A percentile compares a stretch with the other conserved stretches of the same genome.
Conservation (phyloP, 1,284 basidiomycete species). For the Irpex rosettiformis region DNA sequence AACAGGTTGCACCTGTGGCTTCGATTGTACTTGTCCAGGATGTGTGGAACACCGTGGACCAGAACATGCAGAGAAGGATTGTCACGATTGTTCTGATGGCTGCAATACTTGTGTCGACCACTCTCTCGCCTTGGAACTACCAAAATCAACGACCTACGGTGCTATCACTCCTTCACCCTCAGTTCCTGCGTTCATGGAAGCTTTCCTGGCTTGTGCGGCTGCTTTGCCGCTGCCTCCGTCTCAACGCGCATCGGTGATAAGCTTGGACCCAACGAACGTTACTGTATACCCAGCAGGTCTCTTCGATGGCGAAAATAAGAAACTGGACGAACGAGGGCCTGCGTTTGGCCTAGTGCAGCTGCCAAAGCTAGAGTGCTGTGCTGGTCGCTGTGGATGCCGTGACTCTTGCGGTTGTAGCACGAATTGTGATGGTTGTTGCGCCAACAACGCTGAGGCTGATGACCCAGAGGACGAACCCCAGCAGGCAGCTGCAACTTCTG, state of each 20-base stretch:
- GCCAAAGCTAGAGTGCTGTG: conserved; percentile 67
- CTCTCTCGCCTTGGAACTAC: conserved; percentile 40
- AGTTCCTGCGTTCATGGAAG: conserved; percentile 41
- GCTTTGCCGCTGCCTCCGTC: conserved; percentile 52
- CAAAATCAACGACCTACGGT: conserved; percentile 18
- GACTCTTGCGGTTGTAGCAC: conserved; percentile 50
- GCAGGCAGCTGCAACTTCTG: not conserved
- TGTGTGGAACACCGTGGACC: conserved; percentile 63
- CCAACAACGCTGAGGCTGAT: conserved; percentile 21
- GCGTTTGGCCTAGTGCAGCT: conserved; percentile 49
- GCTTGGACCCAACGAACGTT: conserved; percentile 47
- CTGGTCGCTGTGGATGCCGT: conserved; percentile 41
- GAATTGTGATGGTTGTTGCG: conserved; percentile 49
- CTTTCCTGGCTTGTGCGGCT: conserved; percentile 60
- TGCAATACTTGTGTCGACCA: conserved; percentile 66
- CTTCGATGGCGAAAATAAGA: conserved; percentile 22
- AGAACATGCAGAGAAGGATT: conserved; percentile 40
- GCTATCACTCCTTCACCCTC: not conserved
- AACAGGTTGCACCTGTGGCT: conserved; percentile 67
- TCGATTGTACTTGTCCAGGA: conserved; percentile 68
- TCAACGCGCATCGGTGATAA: conserved; percentile 36
- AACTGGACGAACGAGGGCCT: conserved; percentile 32
- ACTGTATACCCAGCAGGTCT: conserved; percentile 41
- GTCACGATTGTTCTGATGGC: conserved; percentile 53
- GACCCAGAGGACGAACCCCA: not conserved